phyloP scores from a whole-genome alignment of 179 eudicot species.

The Silene noctiflora region DNA sequence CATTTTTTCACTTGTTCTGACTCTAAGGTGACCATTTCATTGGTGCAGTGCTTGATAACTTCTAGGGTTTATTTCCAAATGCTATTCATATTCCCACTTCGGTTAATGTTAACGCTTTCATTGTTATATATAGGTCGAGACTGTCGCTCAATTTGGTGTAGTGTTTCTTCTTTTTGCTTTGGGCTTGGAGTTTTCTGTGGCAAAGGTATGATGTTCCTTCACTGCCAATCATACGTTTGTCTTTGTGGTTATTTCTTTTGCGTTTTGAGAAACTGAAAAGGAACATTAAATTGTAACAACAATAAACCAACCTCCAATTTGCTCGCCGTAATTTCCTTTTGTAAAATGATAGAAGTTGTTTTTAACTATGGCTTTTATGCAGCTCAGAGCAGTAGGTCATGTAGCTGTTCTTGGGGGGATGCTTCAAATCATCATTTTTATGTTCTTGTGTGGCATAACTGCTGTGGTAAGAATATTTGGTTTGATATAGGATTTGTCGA shows the following conservation, averaged over 20 bases:
- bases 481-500: slow-evolving; percentile 16
- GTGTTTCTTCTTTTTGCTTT: slow-evolving; percentile 96
- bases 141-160: slow-evolving; percentile 98
- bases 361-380: slow-evolving; percentile 32
- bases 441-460: slow-evolving; percentile 77
- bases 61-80: not conserved
- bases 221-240: not conserved
- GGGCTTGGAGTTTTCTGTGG: slow-evolving; percentile 88
- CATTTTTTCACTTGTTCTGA: not conserved
- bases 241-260: not conserved
- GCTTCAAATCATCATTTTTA: slow-evolving; percentile 76
- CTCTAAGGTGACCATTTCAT: not conserved
- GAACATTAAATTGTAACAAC: not conserved
- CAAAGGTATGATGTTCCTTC: slow-evolving; percentile 53
- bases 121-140: slow-evolving; percentile 67
- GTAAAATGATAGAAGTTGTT: not conserved
- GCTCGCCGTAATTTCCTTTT: not conserved
- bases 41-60: not conserved
- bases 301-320: not conserved
- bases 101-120: slow-evolving; percentile 1
- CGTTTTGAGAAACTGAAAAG: not conserved
- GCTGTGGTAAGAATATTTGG: slow-evolving; percentile 57
- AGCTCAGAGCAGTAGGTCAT: slow-evolving; percentile 94
- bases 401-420: slow-evolving; percentile 98
- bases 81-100: not conserved